Evolutionary conservation across 2,329 filamentous ascomycete species (phyloP), one percentile per base, ranked within the genome.

Genomic region (Xylaria sp.): DNA sequence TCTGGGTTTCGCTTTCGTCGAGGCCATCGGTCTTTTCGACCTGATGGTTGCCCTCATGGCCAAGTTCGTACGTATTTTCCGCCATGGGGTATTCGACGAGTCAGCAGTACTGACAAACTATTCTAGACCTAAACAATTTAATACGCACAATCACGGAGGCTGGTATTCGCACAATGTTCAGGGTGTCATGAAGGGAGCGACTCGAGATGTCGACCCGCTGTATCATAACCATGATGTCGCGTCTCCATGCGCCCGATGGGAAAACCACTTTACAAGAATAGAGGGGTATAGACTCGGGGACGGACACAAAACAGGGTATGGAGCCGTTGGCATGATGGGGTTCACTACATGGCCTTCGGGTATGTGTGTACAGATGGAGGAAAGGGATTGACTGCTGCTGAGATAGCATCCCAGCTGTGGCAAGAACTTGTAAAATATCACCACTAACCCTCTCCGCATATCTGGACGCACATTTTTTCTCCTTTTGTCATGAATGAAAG

Each of bases 1-100:
- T 89, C 83, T 94, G 76, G 90, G 91, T 83, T 94, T 94, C 83
- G 91, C 90, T 77, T 94, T 94, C 88, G 90, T 92, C 79, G 91
- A 94, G 79, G 90, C 91, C 81, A 91, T 90, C 73, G 89, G 88
- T 88, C 86, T 91, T 76, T 91, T 91, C 87, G 88, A 91, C 75
- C 87, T 91, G 75, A 92, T 92, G 89, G 85, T 92, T 91, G 89
- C 89, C 82, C 90, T 92, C 83, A 92, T 92, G 89, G 89, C 88
- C 88, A 92, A 92, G 84, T 90, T 89, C 82, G 86, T 90, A 84
- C 73, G 83, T 85, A 53, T 54, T 16, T 35, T 7, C 47, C 49
- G 23, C 62, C 8, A 9, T 5, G 37, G 37, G 11, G 37, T 54
- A 34, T 55, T 58, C 64, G 65, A 62, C 52, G 52, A 57, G 11